These are phyloP conservation scores for Mycena citricolor DNA, from an alignment of 1,284 basidiomycete species.

Conservation along the genomic window DNA sequence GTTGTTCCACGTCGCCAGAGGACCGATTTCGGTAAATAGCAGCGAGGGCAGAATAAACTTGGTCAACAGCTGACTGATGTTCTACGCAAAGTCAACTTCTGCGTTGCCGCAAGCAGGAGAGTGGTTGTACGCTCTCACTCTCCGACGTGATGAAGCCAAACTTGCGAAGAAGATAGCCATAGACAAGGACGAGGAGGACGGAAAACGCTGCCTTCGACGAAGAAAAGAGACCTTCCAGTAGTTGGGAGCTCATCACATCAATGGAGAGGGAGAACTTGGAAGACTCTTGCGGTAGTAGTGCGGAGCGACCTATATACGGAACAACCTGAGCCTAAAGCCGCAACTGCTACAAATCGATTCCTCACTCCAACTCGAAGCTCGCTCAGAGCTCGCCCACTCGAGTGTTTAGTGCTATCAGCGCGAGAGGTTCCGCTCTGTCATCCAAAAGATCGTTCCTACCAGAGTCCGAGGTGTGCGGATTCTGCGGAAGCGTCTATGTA, in stretches of 20 bases:
- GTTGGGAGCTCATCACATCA: slow-evolving; percentile 9
- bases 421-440: too few species aligned
- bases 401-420: too few species aligned
- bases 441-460: too few species aligned
- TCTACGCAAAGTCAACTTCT: background rate
- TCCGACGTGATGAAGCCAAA: slow-evolving; percentile 16
- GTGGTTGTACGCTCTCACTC: slow-evolving; percentile 12
- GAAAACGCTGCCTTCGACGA: slow-evolving; percentile 16
- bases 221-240: slow-evolving; percentile 14
- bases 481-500: too few species aligned
- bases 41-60: slow-evolving; percentile 20
- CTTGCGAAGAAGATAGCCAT: slow-evolving; percentile 17
- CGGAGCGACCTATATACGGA: too few species aligned
- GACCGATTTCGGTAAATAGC: slow-evolving; percentile 21
- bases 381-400: too few species aligned
- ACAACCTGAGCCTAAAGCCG: too few species aligned
- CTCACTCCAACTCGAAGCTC: too few species aligned
- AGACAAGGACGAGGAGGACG: slow-evolving; percentile 18
- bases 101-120: background rate
- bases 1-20: slow-evolving; percentile 16
- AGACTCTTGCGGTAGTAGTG: too few species aligned
- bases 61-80: slow-evolving; percentile 15
- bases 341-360: too few species aligned
- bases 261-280: too few species aligned
- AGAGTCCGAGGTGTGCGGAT: too few species aligned